These are phyloP conservation scores for Leccinum obscurum DNA, from an alignment of 768 basidiomycete genomes.

Conservation along the genomic window DNA sequence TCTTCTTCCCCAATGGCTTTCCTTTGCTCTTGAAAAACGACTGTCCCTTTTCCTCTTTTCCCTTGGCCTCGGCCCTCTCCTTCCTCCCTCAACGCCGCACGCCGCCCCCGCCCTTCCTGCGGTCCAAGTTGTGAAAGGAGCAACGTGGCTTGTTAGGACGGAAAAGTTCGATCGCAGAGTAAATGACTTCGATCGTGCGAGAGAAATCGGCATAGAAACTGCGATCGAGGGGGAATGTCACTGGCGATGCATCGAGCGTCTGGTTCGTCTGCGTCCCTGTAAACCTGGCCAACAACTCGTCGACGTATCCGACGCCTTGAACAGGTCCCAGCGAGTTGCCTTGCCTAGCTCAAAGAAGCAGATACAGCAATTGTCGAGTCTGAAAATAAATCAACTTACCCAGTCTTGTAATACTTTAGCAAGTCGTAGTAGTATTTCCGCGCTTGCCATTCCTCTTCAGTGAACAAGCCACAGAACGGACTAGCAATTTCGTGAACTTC, in stretches of 20 bases:
- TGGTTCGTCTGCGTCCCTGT: conserved; percentile 76
- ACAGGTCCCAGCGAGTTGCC: conserved; percentile 70
- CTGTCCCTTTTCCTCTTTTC: too few species aligned
- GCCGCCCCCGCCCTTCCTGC: too few species aligned
- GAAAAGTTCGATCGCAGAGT: conserved; percentile 59
- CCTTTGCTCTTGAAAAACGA: too few species aligned
- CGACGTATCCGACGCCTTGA: conserved; percentile 85
- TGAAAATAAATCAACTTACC: conserved; percentile 41
- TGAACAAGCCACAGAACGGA: conserved; percentile 74
- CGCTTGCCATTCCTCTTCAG: conserved; percentile 55
- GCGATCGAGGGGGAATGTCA: conserved; percentile 73
- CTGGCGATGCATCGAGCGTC: conserved; percentile 64
- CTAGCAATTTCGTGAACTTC: conserved; percentile 43
- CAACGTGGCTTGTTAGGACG: conserved; percentile 28
- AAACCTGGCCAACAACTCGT: conserved; percentile 85
- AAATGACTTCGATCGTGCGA: conserved; percentile 69
- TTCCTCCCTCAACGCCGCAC: too few species aligned
- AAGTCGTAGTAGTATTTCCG: conserved; percentile 75
- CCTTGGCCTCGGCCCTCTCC: too few species aligned
- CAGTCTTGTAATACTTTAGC: conserved; percentile 76
- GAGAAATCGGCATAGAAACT: conserved; percentile 79
- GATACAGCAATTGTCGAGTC: neutral
- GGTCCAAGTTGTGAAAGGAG: too few species aligned
- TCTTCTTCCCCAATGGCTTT: too few species aligned
- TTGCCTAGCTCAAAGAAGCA: conserved; percentile 42